Evolutionary conservation across 2,329 filamentous ascomycete genomes (phyloP), one percentile per base, ranked within the genome.

Genomic region (Verticillium nubilum): DNA sequence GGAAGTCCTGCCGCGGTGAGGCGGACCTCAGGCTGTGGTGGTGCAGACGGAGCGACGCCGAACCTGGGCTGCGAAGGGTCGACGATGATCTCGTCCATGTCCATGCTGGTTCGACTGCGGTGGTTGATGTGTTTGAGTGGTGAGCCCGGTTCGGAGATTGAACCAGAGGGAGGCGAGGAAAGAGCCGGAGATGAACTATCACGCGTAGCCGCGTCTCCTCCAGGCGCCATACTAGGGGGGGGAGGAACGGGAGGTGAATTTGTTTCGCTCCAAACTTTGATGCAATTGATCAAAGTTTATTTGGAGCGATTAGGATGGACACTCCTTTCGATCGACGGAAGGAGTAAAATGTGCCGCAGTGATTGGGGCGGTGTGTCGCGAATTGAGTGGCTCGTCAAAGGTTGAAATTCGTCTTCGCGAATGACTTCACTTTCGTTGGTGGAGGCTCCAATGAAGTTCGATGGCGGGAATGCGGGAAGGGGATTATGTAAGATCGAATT

Each of bases 1-100:
- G 84, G 83, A 6, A 84, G 68, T 12, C 84, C 84, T 57, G 83
- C 83, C 27, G 83, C 83, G 0, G 83, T 86, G 57, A 86, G 72
- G 62, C 61, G 59, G 29, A 63, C 58, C 33, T 61, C 60, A 10
- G 62, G 62, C 19, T 62, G 60, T 4, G 59, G 59, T 47, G 59
- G 55, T 12, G 56, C 57, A 26, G 64, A 64, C 54, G 70, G 67
- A 62, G 71, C 66, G 50, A 73, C 67, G 47, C 69, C 66, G 31
- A 74, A 75, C 57, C 69, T 63, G 29, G 68, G 62, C 52, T 72
- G 68, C 54, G 78, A 72, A 58, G 73, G 73, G 64, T 77, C 75
- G 63, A 81, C 78, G 26, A 81, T 72, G 58, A 82, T 80, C 67
- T 82, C 79, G 63, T 82, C 78, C 71, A 80, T 78, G 57, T 77